phyloP scores from a whole-genome alignment of 139 green algal species.

The Closterium sp. region DNA sequence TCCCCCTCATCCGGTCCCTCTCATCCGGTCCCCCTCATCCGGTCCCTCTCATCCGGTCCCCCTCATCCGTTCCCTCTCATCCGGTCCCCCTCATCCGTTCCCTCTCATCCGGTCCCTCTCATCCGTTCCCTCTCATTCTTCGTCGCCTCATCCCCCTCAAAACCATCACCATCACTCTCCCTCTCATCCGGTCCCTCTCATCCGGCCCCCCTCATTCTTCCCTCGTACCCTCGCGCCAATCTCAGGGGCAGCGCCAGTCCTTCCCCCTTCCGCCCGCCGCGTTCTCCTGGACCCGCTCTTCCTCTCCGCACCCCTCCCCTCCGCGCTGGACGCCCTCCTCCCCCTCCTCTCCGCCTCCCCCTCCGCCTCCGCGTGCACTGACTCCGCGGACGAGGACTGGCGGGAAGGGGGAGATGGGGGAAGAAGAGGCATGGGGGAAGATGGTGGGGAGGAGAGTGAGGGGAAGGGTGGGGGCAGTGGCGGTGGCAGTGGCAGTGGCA shows the following conservation, averaged over 20 bases:
- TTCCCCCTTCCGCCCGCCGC: background rate
- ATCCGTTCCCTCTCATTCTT: too few species aligned
- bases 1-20: too few species aligned
- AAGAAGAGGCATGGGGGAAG: background rate
- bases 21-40: too few species aligned
- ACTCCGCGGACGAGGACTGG: background rate
- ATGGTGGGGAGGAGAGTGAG: background rate
- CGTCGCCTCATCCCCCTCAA: too few species aligned
- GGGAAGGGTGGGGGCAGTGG: background rate
- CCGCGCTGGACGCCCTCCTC: background rate
- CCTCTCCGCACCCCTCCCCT: background rate
- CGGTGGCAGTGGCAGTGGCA: background rate
- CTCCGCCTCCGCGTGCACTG: background rate
- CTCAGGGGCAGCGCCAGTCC: background rate
- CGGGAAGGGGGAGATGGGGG: background rate
- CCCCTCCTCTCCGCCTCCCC: background rate
- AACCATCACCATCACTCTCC: too few species aligned
- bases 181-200: too few species aligned
- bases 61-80: too few species aligned
- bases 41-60: too few species aligned
- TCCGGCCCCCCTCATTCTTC: too few species aligned
- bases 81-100: too few species aligned
- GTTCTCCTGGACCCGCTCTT: background rate
- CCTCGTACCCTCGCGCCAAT: too few species aligned
- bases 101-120: too few species aligned